Base-by-base conservation (phyloP, 495 filamentous ascomycete genomes). In the Bacidia rubella region DNA sequence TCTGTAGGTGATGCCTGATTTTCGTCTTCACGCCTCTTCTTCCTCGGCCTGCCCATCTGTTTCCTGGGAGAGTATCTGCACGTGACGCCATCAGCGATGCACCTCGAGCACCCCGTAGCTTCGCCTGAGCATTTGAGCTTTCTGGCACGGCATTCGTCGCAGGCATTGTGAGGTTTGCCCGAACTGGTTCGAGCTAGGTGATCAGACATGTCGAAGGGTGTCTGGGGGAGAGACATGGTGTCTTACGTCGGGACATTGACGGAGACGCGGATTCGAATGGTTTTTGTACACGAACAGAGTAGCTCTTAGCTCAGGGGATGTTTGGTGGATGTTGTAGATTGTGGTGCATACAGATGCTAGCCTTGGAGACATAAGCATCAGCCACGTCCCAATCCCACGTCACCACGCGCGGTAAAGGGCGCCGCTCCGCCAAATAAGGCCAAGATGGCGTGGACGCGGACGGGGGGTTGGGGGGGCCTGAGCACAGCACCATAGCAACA, bases 101-200 rank as follows among this genome's bases (percentile, higher is more conserved):
- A 82, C 38, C 78, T 74, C 3, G 66, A 60, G 60, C 79, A 82
- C 44, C 76, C 76, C 46, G 70, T 66, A 5, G 62, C 57, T 48
- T 79, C 74, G 46, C 79, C 79, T 15, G 74, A 75, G 61, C 78
- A 82, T 39, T 77, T 79, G 25, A 82, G 69, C 60, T 81, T 82
- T 57, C 78, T 68, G 12, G 63, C 63, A 78, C 78, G 73, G 62
- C 78, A 81, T 62, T 82, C 75, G 55, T 82, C 79, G 59, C 78
- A 82, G 43, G 77, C 76, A 32, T 74, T 68, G 41, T 75, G 75
- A 53, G 70, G 74, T 51, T 65, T 68, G 15, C 23, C 17, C 9
- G 22, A 25, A 40, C 15, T 9, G 11, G 35, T 21, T 1, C 5
- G 29, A 20, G 41, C 12, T n/a, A 17, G 41, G 41, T 44, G 15